Base-by-base conservation (phyloP, 495 filamentous ascomycete species). In the Neurospora discreta region DNA sequence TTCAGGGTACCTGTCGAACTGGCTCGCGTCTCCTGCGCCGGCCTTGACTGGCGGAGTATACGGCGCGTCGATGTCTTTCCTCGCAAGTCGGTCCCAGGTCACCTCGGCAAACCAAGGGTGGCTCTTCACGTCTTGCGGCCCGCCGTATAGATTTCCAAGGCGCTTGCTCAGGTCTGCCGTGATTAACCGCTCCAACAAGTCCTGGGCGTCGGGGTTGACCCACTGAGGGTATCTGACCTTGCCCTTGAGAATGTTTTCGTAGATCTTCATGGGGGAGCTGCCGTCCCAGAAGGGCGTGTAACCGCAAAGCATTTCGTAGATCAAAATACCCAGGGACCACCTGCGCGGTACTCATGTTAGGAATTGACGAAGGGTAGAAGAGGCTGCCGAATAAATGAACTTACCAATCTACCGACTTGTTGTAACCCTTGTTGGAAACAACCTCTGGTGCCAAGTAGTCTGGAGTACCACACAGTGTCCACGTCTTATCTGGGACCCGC, bases 281-380 rank as follows among this genome's bases (percentile, higher is more conserved):
- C 91, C 91, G 80, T 99, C 95, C 94, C 94, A 99, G 83, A 99
- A 99, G 4, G 95, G 95, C 16, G 95, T 98, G 80, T 97, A 98
- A 16, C 95, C 95, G 79, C 95, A 98, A 23, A 99, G 90, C 95
- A 99, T 99, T 84, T 99, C 95, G 78, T 98, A 99, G 78, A 99
- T 98, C 69, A 99, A 85, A 81, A 99, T 98, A 46, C 95, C 95
- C 60, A 99, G 84, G 52, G 95, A 98, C 95, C 95, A 99, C 95
- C 95, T 98, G 74, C 23, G 15, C 10, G 60, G 39, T 23, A 46
- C 39, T 73, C 69, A 71, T 42, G 41, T 42, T 23, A 18, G 23
- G 2, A 33, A 13, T 69, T 52, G 42, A 26, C 44, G 42, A 26
- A 58, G 10, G 20, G 52, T 40, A 41, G 44, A 5, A 44, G 30